Evolutionary conservation across 2,329 filamentous ascomycete genomes (phyloP).

Genomic region (Aspergillus sp.): DNA sequence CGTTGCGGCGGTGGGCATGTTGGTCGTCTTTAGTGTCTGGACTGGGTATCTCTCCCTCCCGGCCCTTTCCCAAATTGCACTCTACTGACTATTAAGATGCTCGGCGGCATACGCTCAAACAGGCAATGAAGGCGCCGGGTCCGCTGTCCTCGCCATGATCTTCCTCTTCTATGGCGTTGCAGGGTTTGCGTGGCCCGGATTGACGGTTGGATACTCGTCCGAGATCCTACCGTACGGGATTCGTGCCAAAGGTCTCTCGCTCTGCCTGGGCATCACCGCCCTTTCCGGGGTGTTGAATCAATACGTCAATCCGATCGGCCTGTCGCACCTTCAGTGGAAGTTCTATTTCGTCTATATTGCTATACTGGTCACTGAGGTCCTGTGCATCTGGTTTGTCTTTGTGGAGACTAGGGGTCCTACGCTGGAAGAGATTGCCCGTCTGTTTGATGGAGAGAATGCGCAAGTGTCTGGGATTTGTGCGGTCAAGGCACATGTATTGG

Average conservation of each 20-base stretch:
- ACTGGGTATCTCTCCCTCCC: no score
- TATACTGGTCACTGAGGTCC: not conserved
- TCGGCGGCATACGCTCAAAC: no score
- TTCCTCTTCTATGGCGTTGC: conserved; percentile 26
- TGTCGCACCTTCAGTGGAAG: conserved; percentile 16
- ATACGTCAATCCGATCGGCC: conserved; percentile 9
- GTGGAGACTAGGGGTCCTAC: conserved; percentile 1
- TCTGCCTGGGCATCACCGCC: no score
- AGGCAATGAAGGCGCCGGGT: no score
- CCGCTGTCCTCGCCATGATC: conserved; percentile 4
- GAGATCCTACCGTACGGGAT: conserved; percentile 1
- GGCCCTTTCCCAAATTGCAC: no score
- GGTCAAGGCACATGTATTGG: no score
- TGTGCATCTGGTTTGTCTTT: not conserved
- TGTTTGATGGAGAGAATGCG: not conserved
- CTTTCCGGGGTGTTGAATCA: conserved; percentile 2
- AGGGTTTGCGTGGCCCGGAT: conserved; percentile 21
- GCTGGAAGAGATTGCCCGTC: not conserved
- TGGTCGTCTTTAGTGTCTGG: conserved; percentile 16
- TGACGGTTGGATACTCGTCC: conserved; percentile 17
- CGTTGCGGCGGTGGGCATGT: conserved; percentile 8
- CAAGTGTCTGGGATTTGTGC: no score
- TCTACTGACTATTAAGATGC: no score
- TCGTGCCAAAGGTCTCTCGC: conserved; percentile 1
- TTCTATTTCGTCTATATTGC: conserved; percentile 8